These are phyloP conservation scores for Moringa oleifera DNA, from an alignment of 345 rosid species.

Conservation along the genomic window DNA sequence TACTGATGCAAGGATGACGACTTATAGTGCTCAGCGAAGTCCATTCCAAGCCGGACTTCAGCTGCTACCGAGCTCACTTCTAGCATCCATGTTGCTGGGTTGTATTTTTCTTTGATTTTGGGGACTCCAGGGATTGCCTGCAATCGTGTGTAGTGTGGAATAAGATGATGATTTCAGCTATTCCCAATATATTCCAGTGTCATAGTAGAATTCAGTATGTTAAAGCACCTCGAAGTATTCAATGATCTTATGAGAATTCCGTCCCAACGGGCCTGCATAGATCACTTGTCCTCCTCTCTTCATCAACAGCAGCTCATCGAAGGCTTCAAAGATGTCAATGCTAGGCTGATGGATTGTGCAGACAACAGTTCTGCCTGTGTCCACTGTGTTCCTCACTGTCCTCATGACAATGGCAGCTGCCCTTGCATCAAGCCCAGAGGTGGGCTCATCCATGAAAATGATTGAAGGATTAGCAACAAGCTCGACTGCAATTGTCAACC, in stretches of 20 bases:
- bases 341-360: slow-evolving; percentile 91
- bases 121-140: slow-evolving; percentile 60
- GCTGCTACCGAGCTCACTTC: slow-evolving; percentile 84
- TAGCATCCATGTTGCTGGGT: slow-evolving; percentile 90
- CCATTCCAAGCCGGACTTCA: slow-evolving; percentile 57
- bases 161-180: slow-evolving; percentile 5
- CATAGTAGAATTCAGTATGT: background rate
- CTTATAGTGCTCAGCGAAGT: slow-evolving; percentile 68
- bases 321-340: slow-evolving; percentile 85
- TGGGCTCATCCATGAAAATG: slow-evolving; percentile 92
- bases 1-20: slow-evolving; percentile 53
- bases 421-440: slow-evolving; percentile 86
- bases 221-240: slow-evolving; percentile 66
- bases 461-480: slow-evolving; percentile 83
- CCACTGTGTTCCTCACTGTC: slow-evolving; percentile 85
- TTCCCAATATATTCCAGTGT: background rate
- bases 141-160: background rate
- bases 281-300: slow-evolving; percentile 91
- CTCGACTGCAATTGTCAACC: slow-evolving; percentile 78
- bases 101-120: slow-evolving; percentile 59
- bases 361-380: slow-evolving; percentile 82
- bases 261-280: slow-evolving; percentile 65
- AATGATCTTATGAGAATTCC: slow-evolving; percentile 54
- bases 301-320: slow-evolving; percentile 73
- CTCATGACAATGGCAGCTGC: slow-evolving; percentile 95